Evolutionary conservation across 148 eudicot species (phyloP), one percentile per base, ranked within the genome.

Genomic region (Nyssa sinensis): DNA sequence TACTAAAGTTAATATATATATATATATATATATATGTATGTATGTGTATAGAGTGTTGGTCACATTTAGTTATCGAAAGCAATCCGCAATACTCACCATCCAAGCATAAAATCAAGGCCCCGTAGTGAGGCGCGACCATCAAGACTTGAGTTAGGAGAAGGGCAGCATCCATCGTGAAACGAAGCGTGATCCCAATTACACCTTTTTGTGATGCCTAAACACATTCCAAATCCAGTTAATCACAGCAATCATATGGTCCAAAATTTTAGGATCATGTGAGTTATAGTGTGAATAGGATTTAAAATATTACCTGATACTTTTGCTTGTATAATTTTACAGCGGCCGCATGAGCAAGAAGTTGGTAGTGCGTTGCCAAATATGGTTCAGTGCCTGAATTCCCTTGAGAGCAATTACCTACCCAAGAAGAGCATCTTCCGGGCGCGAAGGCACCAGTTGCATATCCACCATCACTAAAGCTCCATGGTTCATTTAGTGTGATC

Each of bases 401-500:
- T 16, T 29, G 33, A 16, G 62, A 66, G 77, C 88, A 87, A 37
- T 73, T 83, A 0, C 60, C 61, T 2, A 29, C 39, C 66, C 77
- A 81, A 55, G 59, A 30, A 25, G 78, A 79, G 53, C 88, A 85
- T 23, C 82, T 74, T 9, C 81, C 78, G 8, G 88, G 79, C 47
- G 91, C 81, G 39, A 24, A 53, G 27, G 12, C 17, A 47, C 84
- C 87, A 13, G 55, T 51, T 2, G 34, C 49, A 58, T 81, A 78
- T 8, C 79, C 69, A 8, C 27, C 47, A 2, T 25, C 6, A 61
- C 66, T 70, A 33, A 64, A 81, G 65, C 33, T 67, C 37, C 77
- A 79, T 8, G 92, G 92, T 66, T 88, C 92, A 33, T 88, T 88
- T 2, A 86, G 47, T 14, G 89, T 88, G 11, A 74, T 74, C 92